phyloP scores from a whole-genome alignment of 2,329 filamentous ascomycete species.

The Ceratocystis destructans region DNA sequence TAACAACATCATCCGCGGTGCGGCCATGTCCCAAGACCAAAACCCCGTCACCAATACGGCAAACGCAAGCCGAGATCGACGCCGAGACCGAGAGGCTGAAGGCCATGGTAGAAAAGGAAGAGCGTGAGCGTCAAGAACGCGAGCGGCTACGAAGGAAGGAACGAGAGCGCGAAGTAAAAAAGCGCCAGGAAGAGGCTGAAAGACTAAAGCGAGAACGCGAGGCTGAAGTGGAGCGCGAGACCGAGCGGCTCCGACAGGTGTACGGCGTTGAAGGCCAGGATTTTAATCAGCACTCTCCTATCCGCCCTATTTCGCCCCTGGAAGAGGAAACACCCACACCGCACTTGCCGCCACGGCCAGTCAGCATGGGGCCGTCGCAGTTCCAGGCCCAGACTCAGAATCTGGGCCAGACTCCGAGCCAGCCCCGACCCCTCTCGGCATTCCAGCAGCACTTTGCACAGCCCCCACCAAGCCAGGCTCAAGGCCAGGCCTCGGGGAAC shows the following conservation, averaged over 20 bases:
- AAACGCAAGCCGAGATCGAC: constrained; percentile 39
- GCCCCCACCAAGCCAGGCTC: constrained; percentile 20
- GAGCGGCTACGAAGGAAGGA: constrained; percentile 28
- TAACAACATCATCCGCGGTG: constrained; percentile 32
- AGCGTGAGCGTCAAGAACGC: constrained; percentile 41
- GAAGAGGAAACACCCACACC: constrained; percentile 12
- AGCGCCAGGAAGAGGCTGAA: constrained; percentile 14
- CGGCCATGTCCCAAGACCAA: constrained; percentile 29
- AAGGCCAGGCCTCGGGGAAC: background rate
- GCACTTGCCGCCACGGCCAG: constrained; percentile 32
- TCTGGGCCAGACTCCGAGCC: constrained; percentile 6
- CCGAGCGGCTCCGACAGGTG: constrained; percentile 57
- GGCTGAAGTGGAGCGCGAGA: constrained; percentile 63
- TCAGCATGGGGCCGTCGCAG: constrained; percentile 25
- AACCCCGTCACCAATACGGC: constrained; percentile 25
- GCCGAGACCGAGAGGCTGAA: constrained; percentile 64
- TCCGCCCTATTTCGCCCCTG: constrained; percentile 21
- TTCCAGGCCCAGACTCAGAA: constrained; percentile 10
- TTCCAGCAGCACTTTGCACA: constrained; percentile 22
- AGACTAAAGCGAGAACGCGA: constrained; percentile 54
- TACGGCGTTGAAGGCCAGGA: constrained; percentile 47
- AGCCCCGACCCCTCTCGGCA: constrained; percentile 24
- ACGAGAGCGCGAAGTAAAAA: constrained; percentile 32
- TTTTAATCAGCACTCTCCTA: constrained; percentile 22
- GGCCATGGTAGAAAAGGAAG: constrained; percentile 40